Base-by-base conservation (phyloP, 176 grass and related monocot species). In the Coix lacrymajobi region DNA sequence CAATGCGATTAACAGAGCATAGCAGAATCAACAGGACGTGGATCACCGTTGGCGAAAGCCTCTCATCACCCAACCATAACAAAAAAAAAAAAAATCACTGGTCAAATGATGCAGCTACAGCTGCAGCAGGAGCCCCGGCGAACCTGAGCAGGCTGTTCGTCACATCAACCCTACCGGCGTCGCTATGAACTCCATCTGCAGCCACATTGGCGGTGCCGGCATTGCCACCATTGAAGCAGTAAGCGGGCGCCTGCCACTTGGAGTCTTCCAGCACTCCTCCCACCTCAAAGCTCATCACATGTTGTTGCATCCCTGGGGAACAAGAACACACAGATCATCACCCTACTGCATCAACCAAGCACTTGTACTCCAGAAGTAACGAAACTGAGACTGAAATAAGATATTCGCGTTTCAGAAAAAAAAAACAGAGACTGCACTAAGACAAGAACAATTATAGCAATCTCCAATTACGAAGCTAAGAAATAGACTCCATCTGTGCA, bases 211-310 rank as follows among this genome's bases (percentile, higher is more conserved):
- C 2, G 4, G 43, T 0, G 11, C 0, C 28, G 13, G 13, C 11
- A 43, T 5, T 22, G n/a, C n/a, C 20, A 0, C 24, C 73, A 31
- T 33, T 24, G 81, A 93, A 93, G 74, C 87, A 93, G 31, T 79
- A 36, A 16, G 78, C 30, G 0, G 91, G 91, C 1, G 91, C 91
- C 34, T 93, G 91, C 91, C 87, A 93, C 22, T 82, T 26, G 33
- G 87, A 78, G 65, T 93, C 91, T 49, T 93, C 85, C 16, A 93
- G 91, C 13, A 65, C 60, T 22, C 16, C 68, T 13, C 91, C 91
- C 20, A 82, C 91, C 44, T 93, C 88, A 32, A 93, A 93, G 19
- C 77, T 87, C 81, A 93, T 93, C 46, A 93, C 91, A 39, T 90
- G 77, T 39, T 78, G 85, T 19, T 81, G 74, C 79, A 86, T 92